Base-by-base conservation (phyloP, 352 stramenopile species). In the Thraustochytrium sp. region DNA sequence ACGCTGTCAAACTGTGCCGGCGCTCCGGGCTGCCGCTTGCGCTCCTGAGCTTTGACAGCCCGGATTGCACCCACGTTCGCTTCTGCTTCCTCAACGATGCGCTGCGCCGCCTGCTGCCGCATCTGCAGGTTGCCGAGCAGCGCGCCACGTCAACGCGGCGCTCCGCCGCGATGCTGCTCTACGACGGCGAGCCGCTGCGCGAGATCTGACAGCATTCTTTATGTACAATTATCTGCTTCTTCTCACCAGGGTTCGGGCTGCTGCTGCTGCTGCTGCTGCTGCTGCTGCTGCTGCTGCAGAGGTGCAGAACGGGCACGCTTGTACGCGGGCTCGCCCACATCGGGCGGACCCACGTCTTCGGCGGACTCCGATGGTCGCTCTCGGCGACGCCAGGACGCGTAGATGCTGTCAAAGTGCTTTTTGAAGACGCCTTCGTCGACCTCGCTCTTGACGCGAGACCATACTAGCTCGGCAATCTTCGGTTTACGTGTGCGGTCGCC, bases 361-460 rank as follows among this genome's bases (percentile, higher is more conserved):
- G n/a, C n/a, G n/a, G n/a, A n/a, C n/a, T n/a, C n/a, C n/a, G n/a
- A n/a, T n/a, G n/a, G n/a, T n/a, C n/a, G n/a, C 40, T 72, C 59
- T 49, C 59, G 59, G 23, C 59, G 59, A 11, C 59, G 13, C 59
- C 59, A 72, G 9, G 59, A 72, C 8, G 59, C 29, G 46, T 72
- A 72, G 26, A 72, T 72, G 16, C 13, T 11, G n/a, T 72, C 59
- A 72, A 72, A 72, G 59, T 72, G 59, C 40, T 72, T 72, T 44
- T 72, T 72, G 40, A 72, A 72, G 16, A 72, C 26, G 13, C 46
- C 59, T 26, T 72, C 59, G 11, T 21, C 16, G 59, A 72, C 59
- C 21, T 72, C 59, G 21, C n/a, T 49, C 59, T 72, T 4, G 21
- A 72, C 59, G 21, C 46, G 21, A 21, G 59, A 72, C 59, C 59